phyloP scores from a whole-genome alignment of 345 rosid species.

The Geranium rotundifolium region DNA sequence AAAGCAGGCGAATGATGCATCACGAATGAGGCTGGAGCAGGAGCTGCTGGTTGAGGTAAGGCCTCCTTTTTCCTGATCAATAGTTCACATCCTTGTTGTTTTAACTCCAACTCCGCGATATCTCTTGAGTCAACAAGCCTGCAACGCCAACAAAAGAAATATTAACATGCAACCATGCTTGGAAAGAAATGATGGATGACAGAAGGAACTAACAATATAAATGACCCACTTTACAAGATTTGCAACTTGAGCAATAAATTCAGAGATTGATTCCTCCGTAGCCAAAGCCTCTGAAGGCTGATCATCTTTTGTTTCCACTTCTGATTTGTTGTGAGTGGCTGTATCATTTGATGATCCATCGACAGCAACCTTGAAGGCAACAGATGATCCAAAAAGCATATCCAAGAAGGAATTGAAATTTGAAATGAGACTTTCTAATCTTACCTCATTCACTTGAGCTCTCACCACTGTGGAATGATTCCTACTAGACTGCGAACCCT shows the following conservation, averaged over 20 bases:
- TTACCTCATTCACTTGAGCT: conserved; percentile 62
- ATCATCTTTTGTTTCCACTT: conserved; percentile 31
- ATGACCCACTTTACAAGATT: conserved; percentile 58
- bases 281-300: conserved; percentile 31
- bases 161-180: neutral
- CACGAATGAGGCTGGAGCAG: conserved; percentile 37
- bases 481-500: conserved; percentile 33
- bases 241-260: conserved; percentile 66
- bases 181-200: neutral
- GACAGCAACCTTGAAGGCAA: conserved; percentile 45
- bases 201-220: neutral
- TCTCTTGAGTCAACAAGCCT: conserved; percentile 92
- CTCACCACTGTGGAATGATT: conserved; percentile 34
- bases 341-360: conserved; percentile 51
- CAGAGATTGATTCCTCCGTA: conserved; percentile 57
- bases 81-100: conserved; percentile 76
- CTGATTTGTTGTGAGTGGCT: conserved; percentile 26
- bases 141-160: conserved; percentile 14
- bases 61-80: conserved; percentile 83
- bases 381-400: conserved; percentile 40
- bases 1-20: conserved; percentile 43
- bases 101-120: conserved; percentile 73
- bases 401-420: conserved; percentile 24
- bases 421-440: conserved; percentile 25
- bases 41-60: conserved; percentile 44